These are phyloP conservation scores for Tripterygium wilfordii DNA, from an alignment of 177 flowering plant genomes.

Conservation along the genomic window DNA sequence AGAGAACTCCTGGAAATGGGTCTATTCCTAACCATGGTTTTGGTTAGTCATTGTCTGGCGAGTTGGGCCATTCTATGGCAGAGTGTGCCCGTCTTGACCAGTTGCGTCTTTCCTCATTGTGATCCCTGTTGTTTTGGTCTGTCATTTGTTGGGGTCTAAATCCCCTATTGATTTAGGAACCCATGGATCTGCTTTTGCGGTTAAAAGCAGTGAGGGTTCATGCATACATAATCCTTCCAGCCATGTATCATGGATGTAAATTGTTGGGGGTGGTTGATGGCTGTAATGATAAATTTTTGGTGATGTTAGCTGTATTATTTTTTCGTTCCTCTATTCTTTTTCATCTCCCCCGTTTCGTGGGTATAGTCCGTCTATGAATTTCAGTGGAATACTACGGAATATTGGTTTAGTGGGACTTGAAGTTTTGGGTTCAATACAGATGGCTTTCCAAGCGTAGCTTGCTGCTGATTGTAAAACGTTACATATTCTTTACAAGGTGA, in stretches of 20 bases:
- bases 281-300: constrained; percentile 11
- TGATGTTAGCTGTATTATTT: neutral
- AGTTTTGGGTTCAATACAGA: no score
- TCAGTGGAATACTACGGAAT: no score
- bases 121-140: neutral
- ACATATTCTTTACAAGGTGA: neutral
- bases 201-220: constrained; percentile 20
- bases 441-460: neutral
- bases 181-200: constrained; percentile 3
- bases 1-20: constrained; percentile 2
- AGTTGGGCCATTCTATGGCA: constrained; percentile 17
- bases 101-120: neutral
- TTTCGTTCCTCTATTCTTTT: no score
- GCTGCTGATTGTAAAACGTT: neutral
- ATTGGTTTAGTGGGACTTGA: no score
- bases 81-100: no score
- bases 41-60: constrained; percentile 4
- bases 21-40: neutral
- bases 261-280: constrained; percentile 9
- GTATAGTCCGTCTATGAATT: no score
- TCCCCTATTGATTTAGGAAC: no score
- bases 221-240: no score
- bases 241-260: no score
- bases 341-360: neutral
- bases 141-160: no score